Conservation (phyloP, 2,329 filamentous ascomycete genomes). For the Botrytis fragariae region DNA sequence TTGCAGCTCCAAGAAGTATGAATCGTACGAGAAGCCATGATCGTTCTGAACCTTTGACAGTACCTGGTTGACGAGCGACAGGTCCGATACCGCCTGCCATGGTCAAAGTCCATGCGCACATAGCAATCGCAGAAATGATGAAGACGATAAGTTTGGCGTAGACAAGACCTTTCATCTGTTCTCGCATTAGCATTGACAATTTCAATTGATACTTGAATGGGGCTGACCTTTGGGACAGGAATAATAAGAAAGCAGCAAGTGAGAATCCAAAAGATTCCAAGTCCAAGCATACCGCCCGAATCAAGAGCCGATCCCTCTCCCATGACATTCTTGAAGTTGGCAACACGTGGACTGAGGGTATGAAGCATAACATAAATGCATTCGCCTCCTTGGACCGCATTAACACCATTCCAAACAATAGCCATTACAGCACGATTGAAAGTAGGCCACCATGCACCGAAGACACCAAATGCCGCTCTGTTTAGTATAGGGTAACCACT, state of each 20-base stretch:
- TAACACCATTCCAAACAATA: slow-evolving; percentile 46
- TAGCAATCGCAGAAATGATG: slow-evolving; percentile 41
- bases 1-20: slow-evolving; percentile 40
- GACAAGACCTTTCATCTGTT: slow-evolving; percentile 37
- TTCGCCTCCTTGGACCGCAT: slow-evolving; percentile 38
- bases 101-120: slow-evolving; percentile 42
- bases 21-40: slow-evolving; percentile 42
- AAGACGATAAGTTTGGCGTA: slow-evolving; percentile 43
- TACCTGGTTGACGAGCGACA: slow-evolving; percentile 35
- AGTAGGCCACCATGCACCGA: slow-evolving; percentile 46
- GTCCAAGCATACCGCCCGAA: slow-evolving; percentile 45
- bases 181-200: slow-evolving; percentile 25
- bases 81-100: slow-evolving; percentile 38
- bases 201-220: not conserved
- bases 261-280: slow-evolving; percentile 43
- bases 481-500: slow-evolving; percentile 43
- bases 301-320: slow-evolving; percentile 42
- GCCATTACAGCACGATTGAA: slow-evolving; percentile 43
- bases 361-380: slow-evolving; percentile 45
- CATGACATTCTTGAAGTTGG: slow-evolving; percentile 43
- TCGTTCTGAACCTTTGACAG: slow-evolving; percentile 38
- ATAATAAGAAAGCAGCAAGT: slow-evolving; percentile 43
- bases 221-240: slow-evolving; percentile 39
- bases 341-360: slow-evolving; percentile 44
- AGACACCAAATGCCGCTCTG: slow-evolving; percentile 45